Conservation (phyloP, 129 eudicot species). For the Chrysanthemum lavandulifolium region DNA sequence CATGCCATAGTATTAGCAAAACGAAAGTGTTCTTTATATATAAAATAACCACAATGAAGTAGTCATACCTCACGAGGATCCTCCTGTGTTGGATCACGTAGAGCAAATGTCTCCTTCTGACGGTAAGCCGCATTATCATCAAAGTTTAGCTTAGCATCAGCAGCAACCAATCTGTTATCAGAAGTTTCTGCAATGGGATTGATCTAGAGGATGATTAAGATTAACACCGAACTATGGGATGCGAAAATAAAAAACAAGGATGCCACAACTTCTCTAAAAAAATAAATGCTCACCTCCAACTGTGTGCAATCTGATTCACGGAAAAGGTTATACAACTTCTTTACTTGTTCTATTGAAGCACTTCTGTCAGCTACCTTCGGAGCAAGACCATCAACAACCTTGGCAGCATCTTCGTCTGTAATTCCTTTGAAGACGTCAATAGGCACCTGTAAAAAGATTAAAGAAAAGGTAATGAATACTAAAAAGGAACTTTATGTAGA, state of each 20-base stretch:
- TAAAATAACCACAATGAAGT: neutral
- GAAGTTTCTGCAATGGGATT: constrained; percentile 97
- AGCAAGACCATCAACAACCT: constrained; percentile 96
- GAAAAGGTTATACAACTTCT: constrained; percentile 86
- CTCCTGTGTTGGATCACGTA: constrained; percentile 97
- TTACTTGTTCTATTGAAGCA: constrained; percentile 92
- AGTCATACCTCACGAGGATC: constrained; percentile 94
- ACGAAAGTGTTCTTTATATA: neutral
- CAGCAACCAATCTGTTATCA: constrained; percentile 87
- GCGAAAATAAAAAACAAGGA: too few relatives aligned
- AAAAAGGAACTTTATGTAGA: neutral
- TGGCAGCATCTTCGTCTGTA: constrained; percentile 97
- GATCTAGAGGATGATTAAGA: constrained; percentile 43
- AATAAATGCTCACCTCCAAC: constrained; percentile 58
- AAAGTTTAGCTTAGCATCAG: constrained; percentile 94
- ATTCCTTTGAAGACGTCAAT: constrained; percentile 95
- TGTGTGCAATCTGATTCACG: constrained; percentile 85
- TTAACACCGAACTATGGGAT: constrained; percentile 7
- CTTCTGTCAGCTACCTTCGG: constrained; percentile 78
- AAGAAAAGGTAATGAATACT: neutral
- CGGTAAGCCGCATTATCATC: constrained; percentile 97
- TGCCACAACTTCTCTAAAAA: neutral
- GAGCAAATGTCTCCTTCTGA: constrained; percentile 78
- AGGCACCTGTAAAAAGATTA: constrained; percentile 59
- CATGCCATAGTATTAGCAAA: constrained; percentile 12